These are phyloP conservation scores for Pyrus betulifolia DNA, from an alignment of 306 rosid genomes.

Conservation along the genomic window DNA sequence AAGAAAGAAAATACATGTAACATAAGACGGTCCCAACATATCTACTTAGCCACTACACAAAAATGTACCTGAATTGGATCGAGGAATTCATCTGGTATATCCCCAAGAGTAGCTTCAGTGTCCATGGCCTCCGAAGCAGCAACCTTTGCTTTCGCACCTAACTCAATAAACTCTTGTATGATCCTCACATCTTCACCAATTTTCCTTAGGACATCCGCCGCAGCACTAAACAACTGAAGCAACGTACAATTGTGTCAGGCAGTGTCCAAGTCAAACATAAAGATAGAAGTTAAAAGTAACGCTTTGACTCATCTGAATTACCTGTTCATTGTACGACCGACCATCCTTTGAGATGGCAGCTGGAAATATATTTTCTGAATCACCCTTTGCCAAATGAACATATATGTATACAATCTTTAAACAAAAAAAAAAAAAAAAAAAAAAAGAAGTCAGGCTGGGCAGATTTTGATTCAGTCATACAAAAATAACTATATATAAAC, in stretches of 20 bases:
- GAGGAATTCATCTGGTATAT: conserved; percentile 98
- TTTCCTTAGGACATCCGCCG: conserved; percentile 72
- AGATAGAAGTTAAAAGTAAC: not conserved
- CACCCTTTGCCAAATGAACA: conserved; percentile 91
- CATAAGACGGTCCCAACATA: not conserved
- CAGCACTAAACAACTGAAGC: conserved; percentile 82
- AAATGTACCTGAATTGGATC: conserved; percentile 90
- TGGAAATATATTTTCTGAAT: conserved; percentile 67
- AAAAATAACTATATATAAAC: not conserved
- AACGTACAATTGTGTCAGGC: conserved; percentile 15
- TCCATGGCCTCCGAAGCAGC: conserved; percentile 98
- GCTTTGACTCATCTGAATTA: conserved; percentile 15
- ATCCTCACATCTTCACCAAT: conserved; percentile 87
- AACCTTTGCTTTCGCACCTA: conserved; percentile 78
- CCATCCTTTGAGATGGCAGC: conserved; percentile 95
- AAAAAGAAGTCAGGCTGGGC: not conserved
- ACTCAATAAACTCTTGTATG: conserved; percentile 67
- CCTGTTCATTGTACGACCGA: conserved; percentile 95
- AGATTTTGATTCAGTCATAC: not conserved
- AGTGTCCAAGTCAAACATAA: not conserved
- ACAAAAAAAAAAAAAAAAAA: not conserved
- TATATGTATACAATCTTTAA: conserved; percentile 78
- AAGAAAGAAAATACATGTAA: not conserved
- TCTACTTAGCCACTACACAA: not conserved
- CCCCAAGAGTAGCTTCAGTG: conserved; percentile 86